Conservation (phyloP, 2,329 filamentous ascomycete genomes). For the Monilinia vaccinii-corymbosi region DNA sequence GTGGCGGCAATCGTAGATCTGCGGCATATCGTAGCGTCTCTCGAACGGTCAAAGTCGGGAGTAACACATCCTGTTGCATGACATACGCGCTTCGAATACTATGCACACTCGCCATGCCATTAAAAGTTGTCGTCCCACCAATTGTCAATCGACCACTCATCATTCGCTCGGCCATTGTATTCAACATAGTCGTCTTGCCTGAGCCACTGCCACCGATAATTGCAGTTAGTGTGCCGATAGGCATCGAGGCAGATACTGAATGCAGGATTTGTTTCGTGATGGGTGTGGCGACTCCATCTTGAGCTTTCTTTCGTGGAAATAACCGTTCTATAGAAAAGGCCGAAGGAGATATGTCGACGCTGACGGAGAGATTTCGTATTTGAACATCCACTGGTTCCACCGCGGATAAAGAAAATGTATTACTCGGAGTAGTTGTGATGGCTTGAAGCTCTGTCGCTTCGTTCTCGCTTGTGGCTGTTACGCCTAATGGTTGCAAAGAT, state of each 20-base stretch:
- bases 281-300: conserved; percentile 30
- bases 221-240: conserved; percentile 59
- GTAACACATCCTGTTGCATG: conserved; percentile 66
- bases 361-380: conserved; percentile 45
- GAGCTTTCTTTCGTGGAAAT: conserved; percentile 25
- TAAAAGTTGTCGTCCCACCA: conserved; percentile 52
- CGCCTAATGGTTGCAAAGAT: background rate
- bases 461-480: background rate
- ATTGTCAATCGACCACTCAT: conserved; percentile 42
- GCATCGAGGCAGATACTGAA: conserved; percentile 54
- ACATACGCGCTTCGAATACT: conserved; percentile 58
- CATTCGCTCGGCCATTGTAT: conserved; percentile 62
- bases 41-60: conserved; percentile 65
- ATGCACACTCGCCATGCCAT: conserved; percentile 44
- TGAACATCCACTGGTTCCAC: conserved; percentile 47
- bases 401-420: conserved; percentile 33
- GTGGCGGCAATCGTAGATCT: conserved; percentile 57
- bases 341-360: conserved; percentile 49
- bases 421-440: conserved; percentile 19
- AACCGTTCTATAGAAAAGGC: conserved; percentile 36
- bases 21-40: conserved; percentile 69
- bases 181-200: conserved; percentile 64
- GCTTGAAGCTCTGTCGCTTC: conserved; percentile 2
- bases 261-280: conserved; percentile 46
- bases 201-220: conserved; percentile 68